Conservation (phyloP, 108 stramenopile genomes). For the Mediolabrus comicus region DNA sequence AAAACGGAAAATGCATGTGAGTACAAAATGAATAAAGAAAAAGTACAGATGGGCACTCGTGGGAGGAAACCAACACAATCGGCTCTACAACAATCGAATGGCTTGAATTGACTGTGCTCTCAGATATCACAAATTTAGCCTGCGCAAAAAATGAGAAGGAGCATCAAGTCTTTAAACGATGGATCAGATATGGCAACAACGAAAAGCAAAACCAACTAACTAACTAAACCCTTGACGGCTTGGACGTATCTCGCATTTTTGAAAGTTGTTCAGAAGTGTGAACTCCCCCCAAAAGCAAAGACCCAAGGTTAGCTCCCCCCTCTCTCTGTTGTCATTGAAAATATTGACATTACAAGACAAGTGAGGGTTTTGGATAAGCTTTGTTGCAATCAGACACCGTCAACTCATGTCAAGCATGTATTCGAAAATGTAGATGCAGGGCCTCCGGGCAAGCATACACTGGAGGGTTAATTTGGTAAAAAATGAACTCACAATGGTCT, state of each 20-base stretch:
- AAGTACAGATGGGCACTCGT: neutral
- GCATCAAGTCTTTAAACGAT: slow-evolving; percentile 9
- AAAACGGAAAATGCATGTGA: neutral
- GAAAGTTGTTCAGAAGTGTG: neutral
- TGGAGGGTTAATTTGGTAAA: too few species aligned
- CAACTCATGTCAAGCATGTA: neutral
- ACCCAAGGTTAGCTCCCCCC: neutral
- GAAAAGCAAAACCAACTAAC: slow-evolving; percentile 10
- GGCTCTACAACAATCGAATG: neutral
- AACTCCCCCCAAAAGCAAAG: slow-evolving; percentile 1
- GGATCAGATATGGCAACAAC: slow-evolving; percentile 2
- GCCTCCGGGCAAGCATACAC: too few species aligned
- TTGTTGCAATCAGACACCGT: neutral
- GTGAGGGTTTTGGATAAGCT: neutral
- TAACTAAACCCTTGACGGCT: slow-evolving; percentile 1
- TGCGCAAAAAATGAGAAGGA: slow-evolving; percentile 13
- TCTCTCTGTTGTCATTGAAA: slow-evolving; percentile 4
- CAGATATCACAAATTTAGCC: neutral
- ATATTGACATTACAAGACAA: slow-evolving; percentile 1
- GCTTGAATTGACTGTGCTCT: neutral
- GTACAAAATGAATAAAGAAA: slow-evolving; percentile 7
- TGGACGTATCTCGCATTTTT: slow-evolving; percentile 1
- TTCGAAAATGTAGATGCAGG: too few species aligned
- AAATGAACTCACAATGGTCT: slow-evolving; percentile 48
- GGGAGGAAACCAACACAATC: neutral